Base-by-base conservation (phyloP, 495 filamentous ascomycete genomes). In the Penicillium dipodomyicola region DNA sequence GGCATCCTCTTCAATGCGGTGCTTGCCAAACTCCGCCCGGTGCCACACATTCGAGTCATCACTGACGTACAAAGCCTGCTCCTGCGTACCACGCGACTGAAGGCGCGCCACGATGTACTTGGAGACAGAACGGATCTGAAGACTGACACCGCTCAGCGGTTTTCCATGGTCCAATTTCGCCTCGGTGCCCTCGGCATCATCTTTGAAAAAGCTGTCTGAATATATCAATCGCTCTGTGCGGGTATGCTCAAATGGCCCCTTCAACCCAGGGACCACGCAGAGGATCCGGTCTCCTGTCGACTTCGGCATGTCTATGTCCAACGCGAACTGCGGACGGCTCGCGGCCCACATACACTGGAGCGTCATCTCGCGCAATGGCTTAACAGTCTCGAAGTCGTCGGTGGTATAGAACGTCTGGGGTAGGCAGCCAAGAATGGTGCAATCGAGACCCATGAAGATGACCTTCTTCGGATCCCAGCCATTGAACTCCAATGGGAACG, bases 11-110 rank as follows among this genome's bases (percentile, higher is more conserved):
- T 88, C 82, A 23, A 98, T 69, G 42, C 84, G 86, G 67, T 92
- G 89, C 30, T 83, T 82, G 30, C 87, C 87, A 70, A 98, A 97
- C 59, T 93, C 80, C 47, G 93, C 94, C n/a, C 90, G 85, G 65
- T 96, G 88, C 94, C 94, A 98, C 27, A 79, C 86, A 30, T 78
- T 74, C 27, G 90, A 83, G 67, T 98, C 92, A 61, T 88, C 83
- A 12, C 88, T 90, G 32, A 87, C 80, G 61, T 85, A 98, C 57
- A 98, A 79, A 20, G 91, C 91, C 79, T 96, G 85, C 72, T 98
- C 95, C 48, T 88, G 84, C 2, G 92, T 96, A 30, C 87, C 85
- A 33, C 83, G 75, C 23, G 90, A 88, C 60, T 84, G 86, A 27
- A 87, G 86, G 19, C 92, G 93, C 17, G 85, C 91, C 11, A 98